Percentiles rank a stretch among this genome's conserved stretches.
Conservation (phyloP, 805 yeast species). For the Kregervanrija fluxuum region DNA sequence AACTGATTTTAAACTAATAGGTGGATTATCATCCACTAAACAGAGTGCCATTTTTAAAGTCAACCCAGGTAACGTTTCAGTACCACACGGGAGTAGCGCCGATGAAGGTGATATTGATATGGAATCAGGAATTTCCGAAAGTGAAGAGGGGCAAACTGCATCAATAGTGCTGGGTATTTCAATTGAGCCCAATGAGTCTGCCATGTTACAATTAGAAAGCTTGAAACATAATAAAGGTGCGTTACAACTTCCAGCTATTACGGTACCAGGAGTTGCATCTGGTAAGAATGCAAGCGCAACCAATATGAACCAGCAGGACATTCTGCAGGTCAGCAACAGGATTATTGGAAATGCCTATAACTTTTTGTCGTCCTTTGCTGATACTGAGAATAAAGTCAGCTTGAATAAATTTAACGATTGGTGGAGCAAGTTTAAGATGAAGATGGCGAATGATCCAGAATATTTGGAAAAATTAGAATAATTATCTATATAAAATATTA, state of each 20-base stretch:
- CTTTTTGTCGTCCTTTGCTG: conserved; percentile 81
- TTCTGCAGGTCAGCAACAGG: conserved; percentile 68
- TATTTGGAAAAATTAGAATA: conserved; percentile 47
- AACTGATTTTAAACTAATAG: conserved; percentile 55
- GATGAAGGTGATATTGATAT: conserved; percentile 42
- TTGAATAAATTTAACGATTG: conserved; percentile 85
- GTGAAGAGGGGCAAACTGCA: conserved; percentile 8
- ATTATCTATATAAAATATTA: conserved; percentile 20
- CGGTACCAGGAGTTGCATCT: conserved; percentile 28
- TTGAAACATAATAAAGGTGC: conserved; percentile 17
- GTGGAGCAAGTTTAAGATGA: conserved; percentile 87
- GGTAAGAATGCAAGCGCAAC: conserved; percentile 19
- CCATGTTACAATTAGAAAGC: conserved; percentile 45
- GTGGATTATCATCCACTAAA: conserved; percentile 54
- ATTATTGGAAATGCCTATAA: conserved; percentile 92
- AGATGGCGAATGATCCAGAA: conserved; percentile 72
- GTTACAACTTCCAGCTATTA: background rate
- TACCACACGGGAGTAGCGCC: background rate
- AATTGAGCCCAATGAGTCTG: conserved; percentile 69
- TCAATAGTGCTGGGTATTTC: conserved; percentile 69
- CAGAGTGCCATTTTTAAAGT: conserved; percentile 91
- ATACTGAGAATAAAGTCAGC: conserved; percentile 71
- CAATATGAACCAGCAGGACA: conserved; percentile 17
- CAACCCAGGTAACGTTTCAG: conserved; percentile 33
- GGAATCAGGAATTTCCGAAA: conserved; percentile 34